Evolutionary conservation across 2,329 filamentous ascomycete species (phyloP).

Genomic region (Trichothecium sympodiale): DNA sequence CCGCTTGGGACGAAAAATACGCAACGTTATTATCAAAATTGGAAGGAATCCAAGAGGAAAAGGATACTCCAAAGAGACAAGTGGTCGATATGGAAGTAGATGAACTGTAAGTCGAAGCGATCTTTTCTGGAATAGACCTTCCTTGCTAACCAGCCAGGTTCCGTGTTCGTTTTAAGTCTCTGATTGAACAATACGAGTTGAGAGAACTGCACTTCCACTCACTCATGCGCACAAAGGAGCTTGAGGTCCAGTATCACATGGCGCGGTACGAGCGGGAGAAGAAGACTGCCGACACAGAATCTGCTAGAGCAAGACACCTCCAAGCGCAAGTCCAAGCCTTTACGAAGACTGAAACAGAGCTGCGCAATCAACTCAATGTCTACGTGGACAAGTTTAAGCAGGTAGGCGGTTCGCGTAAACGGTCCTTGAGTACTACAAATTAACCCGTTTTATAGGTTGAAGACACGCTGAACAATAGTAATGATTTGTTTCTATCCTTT

Average conservation of each 20-base stretch:
- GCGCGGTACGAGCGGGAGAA: slow-evolving; percentile 83
- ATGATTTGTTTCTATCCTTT: slow-evolving; percentile 93
- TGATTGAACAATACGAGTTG: slow-evolving; percentile 93
- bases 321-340: slow-evolving; percentile 91
- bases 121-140: neutral
- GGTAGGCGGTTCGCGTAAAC: slow-evolving; percentile 49
- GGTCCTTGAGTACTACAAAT: slow-evolving; percentile 2
- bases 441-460: slow-evolving; percentile 58
- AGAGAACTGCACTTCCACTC: slow-evolving; percentile 91
- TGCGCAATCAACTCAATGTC: slow-evolving; percentile 90
- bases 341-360: slow-evolving; percentile 87
- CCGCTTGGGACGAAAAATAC: slow-evolving; percentile 76
- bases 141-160: slow-evolving; percentile 38
- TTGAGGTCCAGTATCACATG: slow-evolving; percentile 87
- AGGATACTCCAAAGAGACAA: slow-evolving; percentile 70
- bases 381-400: slow-evolving; percentile 99
- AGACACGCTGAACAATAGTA: slow-evolving; percentile 96
- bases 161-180: slow-evolving; percentile 81
- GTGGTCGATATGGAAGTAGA: slow-evolving; percentile 80
- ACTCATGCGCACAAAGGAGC: slow-evolving; percentile 83
- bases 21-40: slow-evolving; percentile 72
- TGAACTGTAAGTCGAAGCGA: slow-evolving; percentile 56
- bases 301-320: slow-evolving; percentile 68
- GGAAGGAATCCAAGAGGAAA: slow-evolving; percentile 79
- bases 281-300: slow-evolving; percentile 75